Base-by-base conservation (phyloP, 306 rosid genomes). In the Prunus mume region DNA sequence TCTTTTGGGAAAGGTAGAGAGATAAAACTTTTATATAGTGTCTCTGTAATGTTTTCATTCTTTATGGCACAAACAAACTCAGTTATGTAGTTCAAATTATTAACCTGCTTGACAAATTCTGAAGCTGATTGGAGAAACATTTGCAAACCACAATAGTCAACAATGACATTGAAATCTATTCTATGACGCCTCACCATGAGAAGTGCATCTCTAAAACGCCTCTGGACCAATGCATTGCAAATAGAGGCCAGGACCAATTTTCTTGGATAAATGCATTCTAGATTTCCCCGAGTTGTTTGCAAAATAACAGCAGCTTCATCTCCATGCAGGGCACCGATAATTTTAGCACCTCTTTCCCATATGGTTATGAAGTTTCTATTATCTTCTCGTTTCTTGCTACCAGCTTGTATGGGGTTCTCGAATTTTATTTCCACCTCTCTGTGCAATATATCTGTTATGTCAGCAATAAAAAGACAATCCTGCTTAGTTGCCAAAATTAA, bases 281-380 rank as follows among this genome's bases (percentile, higher is more conserved):
- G 84, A 84, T 95, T 95, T 76, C 99, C 99, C 71, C 97, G 87
- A 70, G 84, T 69, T 49, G 97, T 93, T 84, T 92, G 97, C 76
- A 95, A 65, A 75, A 95, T 82, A 55, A 88, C 80, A 50, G 93
- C 90, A 74, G 98, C 92, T 83, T 91, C 91, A 64, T 92, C 98
- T 57, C 98, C 99, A 83, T 95, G 97, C 45, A 95, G 78, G 49
- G 88, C 93, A 19, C 98, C 99, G 50, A 84, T 85, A 83, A 92
- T 79, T 91, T 82, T 91, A 78, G 99, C 93, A 72, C 96, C 93
- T 86, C 92, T 92, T 86, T 95, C 99, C 99, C 99, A 95, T 72
- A 95, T 86, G 71, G 85, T 86, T 75, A 95, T 83, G 68, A 80
- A 83, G 75, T 85, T 92, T 68, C 60, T 82, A 79, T 66, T 83